Base-by-base conservation (phyloP, 108 stramenopile genomes). In the Cyclotella choctawhatcheeana region DNA sequence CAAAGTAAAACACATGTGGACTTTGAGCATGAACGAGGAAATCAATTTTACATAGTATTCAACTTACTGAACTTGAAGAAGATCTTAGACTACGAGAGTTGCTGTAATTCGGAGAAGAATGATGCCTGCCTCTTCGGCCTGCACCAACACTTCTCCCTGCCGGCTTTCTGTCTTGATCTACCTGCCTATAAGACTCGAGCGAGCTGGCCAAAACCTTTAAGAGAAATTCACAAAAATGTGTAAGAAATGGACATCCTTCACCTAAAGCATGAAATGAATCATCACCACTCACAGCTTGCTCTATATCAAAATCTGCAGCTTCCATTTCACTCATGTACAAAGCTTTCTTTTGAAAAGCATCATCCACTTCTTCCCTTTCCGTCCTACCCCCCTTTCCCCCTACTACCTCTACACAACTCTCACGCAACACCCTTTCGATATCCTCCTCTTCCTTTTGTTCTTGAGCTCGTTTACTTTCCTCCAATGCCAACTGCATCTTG, bases 301-400 rank as follows among this genome's bases (percentile, higher is more conserved):
- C 93, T 63, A 94, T 50, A 48, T 94, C 90, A 67, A 91, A 90
- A 54, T 94, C 86, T 2, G 88, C 88, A 7, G 87, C 87, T 29
- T 91, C 93, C 63, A 89, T 72, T 52, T 91, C 93, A 2, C 87
- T 88, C 30, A 88, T 55, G n/a, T 79, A 80, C 64, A 89, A 62
- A 10, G 88, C 92, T 50, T 83, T 83, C 45, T 91, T 72, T 45
- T 85, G 77, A 67, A 82, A 84, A 67, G 85, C 78, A 74, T 85
- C 61, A 10, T 62, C 61, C 35, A 31, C 61, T 21, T 62, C 61
- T 44, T 62, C 61, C 14, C 43, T 10, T 24, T 44, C 61, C 6
- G 43, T 44, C 24, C 61, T 62, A 32, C 14, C 58, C 17, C 24
- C 30, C 31, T 2, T 22, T 2, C 51, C 51, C 22, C 51, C 51